A percentile compares a stretch with the other conserved stretches of the same genome.
Evolutionary conservation across 2,329 filamentous ascomycete genomes (phyloP).

Genomic region (Bertia moriformis): DNA sequence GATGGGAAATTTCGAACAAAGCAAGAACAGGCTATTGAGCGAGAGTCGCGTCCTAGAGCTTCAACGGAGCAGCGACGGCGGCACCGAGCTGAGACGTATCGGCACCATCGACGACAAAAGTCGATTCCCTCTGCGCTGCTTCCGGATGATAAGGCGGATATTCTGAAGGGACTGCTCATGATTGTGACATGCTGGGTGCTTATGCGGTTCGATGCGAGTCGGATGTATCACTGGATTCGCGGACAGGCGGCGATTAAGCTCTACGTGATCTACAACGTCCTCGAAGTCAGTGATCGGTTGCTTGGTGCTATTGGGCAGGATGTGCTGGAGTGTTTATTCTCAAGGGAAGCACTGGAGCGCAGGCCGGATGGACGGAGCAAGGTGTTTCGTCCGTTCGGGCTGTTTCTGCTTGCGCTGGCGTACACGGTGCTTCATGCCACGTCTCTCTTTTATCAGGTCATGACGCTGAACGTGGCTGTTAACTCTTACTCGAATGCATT

Average conservation of each 20-base stretch:
- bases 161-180: constrained; percentile 80
- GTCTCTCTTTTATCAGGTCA: constrained; percentile 89
- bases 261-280: constrained; percentile 96
- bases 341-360: constrained; percentile 77
- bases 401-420: constrained; percentile 72
- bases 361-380: constrained; percentile 82
- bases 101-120: constrained; percentile 58
- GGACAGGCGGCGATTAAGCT: constrained; percentile 95
- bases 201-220: constrained; percentile 83
- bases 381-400: constrained; percentile 71
- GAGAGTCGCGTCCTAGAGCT: not conserved
- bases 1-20: not conserved
- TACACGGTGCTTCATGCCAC: constrained; percentile 85
- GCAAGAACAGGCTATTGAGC: not conserved
- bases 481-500: constrained; percentile 97
- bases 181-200: constrained; percentile 71
- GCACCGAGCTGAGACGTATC: not conserved
- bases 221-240: constrained; percentile 95
- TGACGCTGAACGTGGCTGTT: constrained; percentile 92
- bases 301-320: constrained; percentile 88
- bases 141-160: constrained; percentile 84
- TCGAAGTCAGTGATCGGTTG: constrained; percentile 75
- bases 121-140: constrained; percentile 74
- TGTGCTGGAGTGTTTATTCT: constrained; percentile 89
- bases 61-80: not conserved